Evolutionary conservation across 352 stramenopile species (phyloP).

Genomic region (Phytophthora rubi): DNA sequence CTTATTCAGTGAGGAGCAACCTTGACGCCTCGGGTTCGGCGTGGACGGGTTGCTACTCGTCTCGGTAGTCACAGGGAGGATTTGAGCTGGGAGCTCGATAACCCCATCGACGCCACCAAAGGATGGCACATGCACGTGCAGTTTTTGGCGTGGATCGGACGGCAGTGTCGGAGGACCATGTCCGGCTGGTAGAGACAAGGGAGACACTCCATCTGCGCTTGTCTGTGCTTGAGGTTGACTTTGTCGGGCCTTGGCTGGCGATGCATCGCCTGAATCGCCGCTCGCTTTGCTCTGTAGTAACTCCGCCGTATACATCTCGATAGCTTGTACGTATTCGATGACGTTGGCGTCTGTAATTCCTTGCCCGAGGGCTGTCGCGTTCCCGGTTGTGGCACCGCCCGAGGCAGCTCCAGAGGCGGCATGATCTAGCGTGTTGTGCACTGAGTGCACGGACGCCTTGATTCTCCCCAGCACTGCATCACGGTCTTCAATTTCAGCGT

Average conservation of each 20-base stretch:
- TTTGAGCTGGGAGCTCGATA: slow-evolving; percentile 53
- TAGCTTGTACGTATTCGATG: slow-evolving; percentile 78
- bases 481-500: slow-evolving; percentile 65
- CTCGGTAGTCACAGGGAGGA: not conserved
- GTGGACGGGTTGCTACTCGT: slow-evolving; percentile 4
- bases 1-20: slow-evolving; percentile 29
- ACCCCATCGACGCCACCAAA: slow-evolving; percentile 63
- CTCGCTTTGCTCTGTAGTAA: slow-evolving; percentile 53
- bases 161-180: slow-evolving; percentile 58
- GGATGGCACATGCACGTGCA: slow-evolving; percentile 63
- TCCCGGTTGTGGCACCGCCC: slow-evolving; percentile 26
- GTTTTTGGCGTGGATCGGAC: slow-evolving; percentile 59
- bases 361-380: slow-evolving; percentile 24
- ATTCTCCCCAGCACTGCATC: slow-evolving; percentile 58
- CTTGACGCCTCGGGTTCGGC: slow-evolving; percentile 20
- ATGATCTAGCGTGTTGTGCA: slow-evolving; percentile 73
- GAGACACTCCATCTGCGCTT: not conserved
- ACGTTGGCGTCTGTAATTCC: slow-evolving; percentile 62
- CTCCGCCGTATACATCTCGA: slow-evolving; percentile 74
- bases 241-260: slow-evolving; percentile 23
- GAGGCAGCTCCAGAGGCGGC: slow-evolving; percentile 42
- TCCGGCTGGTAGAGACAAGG: slow-evolving; percentile 38
- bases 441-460: slow-evolving; percentile 76
- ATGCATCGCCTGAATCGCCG: slow-evolving; percentile 12
- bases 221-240: slow-evolving; percentile 6